phyloP scores from a whole-genome alignment of 768 basidiomycete genomes.

The Brasilioporus rufonigricans region DNA sequence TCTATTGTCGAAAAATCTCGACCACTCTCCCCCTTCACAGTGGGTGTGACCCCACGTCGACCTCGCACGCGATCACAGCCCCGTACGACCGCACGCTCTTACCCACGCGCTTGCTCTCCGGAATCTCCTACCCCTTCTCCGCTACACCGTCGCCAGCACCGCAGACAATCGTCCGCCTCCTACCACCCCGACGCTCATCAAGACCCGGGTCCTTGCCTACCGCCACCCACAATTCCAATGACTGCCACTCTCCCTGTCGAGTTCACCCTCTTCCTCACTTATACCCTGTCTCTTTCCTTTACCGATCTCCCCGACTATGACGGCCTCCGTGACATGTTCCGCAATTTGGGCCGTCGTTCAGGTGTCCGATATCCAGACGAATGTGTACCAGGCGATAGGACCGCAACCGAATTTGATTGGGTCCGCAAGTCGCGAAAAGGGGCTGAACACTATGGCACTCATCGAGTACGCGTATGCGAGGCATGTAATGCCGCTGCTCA shows the following conservation, averaged over 20 bases:
- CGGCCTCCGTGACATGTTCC: conserved; percentile 73
- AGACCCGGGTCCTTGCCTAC: conserved; percentile 7
- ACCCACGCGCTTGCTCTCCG: conserved; percentile 9
- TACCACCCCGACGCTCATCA: conserved; percentile 15
- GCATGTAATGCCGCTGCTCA: conserved; percentile 32
- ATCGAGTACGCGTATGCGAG: conserved; percentile 33
- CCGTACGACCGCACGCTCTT: conserved; percentile 16
- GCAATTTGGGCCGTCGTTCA: conserved; percentile 51
- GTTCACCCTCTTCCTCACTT: conserved; percentile 75
- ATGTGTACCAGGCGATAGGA: conserved; percentile 14
- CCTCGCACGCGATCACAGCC: conserved; percentile 17
- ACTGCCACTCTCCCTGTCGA: conserved; percentile 78
- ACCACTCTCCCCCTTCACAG: conserved; percentile 4
- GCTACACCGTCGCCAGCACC: conserved; percentile 13
- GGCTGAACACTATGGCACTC: conserved; percentile 15
- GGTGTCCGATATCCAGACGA: conserved; percentile 41
- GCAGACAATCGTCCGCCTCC: conserved; percentile 19
- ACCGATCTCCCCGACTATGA: conserved; percentile 90
- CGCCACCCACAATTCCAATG: conserved; percentile 43
- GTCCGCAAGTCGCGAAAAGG: conserved; percentile 36
- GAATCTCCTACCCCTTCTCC: conserved; percentile 21
- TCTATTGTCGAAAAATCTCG: conserved; percentile 19
- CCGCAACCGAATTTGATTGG: conserved; percentile 43
- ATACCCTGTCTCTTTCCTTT: conserved; percentile 79
- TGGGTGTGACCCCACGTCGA: conserved; percentile 9